phyloP scores from a whole-genome alignment of 2,329 filamentous ascomycete genomes.

The Neurospora sp. region DNA sequence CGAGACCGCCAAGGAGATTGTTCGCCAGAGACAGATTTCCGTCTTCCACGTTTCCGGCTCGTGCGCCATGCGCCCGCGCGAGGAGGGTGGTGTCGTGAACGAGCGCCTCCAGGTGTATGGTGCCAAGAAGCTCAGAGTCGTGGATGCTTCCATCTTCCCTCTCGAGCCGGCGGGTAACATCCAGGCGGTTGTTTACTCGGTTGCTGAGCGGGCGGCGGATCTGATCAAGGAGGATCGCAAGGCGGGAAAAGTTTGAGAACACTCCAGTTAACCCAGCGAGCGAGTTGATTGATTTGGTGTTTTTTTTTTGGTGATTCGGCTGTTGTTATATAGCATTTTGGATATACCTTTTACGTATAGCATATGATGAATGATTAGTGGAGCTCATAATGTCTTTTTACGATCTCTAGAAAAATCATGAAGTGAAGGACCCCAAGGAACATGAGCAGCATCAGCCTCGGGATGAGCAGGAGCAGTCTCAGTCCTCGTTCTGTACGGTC shows the following conservation, averaged over 20 bases:
- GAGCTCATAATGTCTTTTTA: neutral
- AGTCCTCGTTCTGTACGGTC: neutral
- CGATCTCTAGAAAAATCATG: neutral
- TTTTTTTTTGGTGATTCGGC: neutral
- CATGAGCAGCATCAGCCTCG: neutral
- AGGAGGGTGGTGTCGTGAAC: constrained; percentile 14
- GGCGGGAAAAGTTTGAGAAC: constrained; percentile 7
- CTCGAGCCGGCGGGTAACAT: constrained; percentile 17
- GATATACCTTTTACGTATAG: neutral
- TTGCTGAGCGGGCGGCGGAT: constrained; percentile 17
- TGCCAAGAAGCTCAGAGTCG: constrained; percentile 9
- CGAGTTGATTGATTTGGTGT: neutral
- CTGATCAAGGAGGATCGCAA: constrained; percentile 16
- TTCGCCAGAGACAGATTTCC: constrained; percentile 25
- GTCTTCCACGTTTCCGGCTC: constrained; percentile 40
- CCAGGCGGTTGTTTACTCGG: constrained; percentile 14
- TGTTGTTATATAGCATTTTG: neutral
- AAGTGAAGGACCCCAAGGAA: neutral
- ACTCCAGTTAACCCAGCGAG: neutral
- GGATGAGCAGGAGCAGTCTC: neutral
- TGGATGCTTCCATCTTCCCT: constrained; percentile 15
- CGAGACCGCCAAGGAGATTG: constrained; percentile 27
- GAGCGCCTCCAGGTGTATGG: constrained; percentile 13
- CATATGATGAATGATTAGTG: neutral
- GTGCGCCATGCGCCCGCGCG: constrained; percentile 20